Base-by-base conservation (phyloP, 176 grass and related monocot species). In the Panicum miliaceum region DNA sequence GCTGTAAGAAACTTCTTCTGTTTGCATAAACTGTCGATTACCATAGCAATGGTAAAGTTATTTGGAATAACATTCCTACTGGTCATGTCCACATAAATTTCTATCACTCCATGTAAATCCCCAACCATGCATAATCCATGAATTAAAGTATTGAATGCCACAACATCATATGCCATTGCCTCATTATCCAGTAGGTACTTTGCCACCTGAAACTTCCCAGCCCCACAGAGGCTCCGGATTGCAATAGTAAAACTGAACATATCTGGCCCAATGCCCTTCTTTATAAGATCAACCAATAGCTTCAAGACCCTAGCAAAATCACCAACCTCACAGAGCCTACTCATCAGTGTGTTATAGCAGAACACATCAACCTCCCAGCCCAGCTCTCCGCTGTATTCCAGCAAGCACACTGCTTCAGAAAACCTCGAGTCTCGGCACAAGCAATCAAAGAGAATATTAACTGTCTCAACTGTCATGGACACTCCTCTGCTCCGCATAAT, bases 71-170 rank as follows among this genome's bases (percentile, higher is more conserved):
- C 23, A 67, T 85, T 66, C 58, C 80, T 85, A 58, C 23, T 43
- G 8, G 34, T 6, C 94, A 97, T 94, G 7, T 83, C 35, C 45
- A 3, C n/a, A 64, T 68, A 94, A 54, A 77, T 82, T 38, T n/a
- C 35, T 19, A 40, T 47, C 27, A 94, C 83, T 78, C 85, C 82
- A 5, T 8, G 3, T 22, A 90, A 75, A 38, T 89, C 60, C 64
- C 83, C 76, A 48, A 51, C 83, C 59, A 67, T 77, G 68, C 81
- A 89, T 32, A 94, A 85, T 67, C 82, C 88, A 90, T 94, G 90
- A 84, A 94, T 86, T 56, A 97, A 76, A 85, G 94, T 94, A 77
- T 97, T 97, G 62, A 88, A 94, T 14, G 92, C 80, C 75, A 93
- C 88, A 47, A 83, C 68, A 76, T 94, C 92, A 51, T 81, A 84